Evolutionary conservation across 1,284 basidiomycete species (phyloP).

Genomic region (Ustilago sp.): DNA sequence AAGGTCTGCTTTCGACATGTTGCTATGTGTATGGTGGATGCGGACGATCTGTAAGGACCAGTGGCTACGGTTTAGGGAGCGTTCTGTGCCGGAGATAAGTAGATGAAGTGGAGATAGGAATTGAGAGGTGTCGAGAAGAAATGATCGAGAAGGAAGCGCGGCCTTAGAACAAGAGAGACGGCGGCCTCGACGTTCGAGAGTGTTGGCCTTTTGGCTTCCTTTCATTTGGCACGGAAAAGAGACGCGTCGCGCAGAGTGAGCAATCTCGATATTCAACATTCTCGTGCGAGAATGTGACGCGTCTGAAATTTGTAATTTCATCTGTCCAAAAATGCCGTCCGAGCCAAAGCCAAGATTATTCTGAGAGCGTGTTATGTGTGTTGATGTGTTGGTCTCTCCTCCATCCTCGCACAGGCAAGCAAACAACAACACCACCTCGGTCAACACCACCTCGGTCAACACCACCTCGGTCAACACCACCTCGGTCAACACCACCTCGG

Average conservation of each 20-base stretch:
- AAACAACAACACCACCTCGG: background rate
- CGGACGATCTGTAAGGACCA: background rate
- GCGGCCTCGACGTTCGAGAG: background rate
- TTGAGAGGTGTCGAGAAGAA: background rate
- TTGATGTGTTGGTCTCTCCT: conserved; percentile 13
- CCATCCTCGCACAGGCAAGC: background rate
- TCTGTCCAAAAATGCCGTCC: background rate
- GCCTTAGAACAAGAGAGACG: background rate
- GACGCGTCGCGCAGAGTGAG: conserved; percentile 15
- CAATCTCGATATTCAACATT: background rate
- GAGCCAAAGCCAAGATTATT: too few relatives aligned
- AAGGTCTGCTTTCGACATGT: conserved; percentile 37
- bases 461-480: background rate
- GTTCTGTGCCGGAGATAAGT: background rate
- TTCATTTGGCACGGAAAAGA: background rate
- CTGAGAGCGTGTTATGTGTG: background rate
- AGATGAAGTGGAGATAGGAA: background rate
- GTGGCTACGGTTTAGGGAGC: background rate
- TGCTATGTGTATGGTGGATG: background rate
- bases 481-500: background rate
- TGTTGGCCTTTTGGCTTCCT: background rate
- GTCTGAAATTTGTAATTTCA: background rate
- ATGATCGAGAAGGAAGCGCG: background rate
- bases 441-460: background rate
- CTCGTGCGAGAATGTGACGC: conserved; percentile 1